Evolutionary conservation across 2,329 filamentous ascomycete species (phyloP).

Genomic region (Paecilomyces sp.): DNA sequence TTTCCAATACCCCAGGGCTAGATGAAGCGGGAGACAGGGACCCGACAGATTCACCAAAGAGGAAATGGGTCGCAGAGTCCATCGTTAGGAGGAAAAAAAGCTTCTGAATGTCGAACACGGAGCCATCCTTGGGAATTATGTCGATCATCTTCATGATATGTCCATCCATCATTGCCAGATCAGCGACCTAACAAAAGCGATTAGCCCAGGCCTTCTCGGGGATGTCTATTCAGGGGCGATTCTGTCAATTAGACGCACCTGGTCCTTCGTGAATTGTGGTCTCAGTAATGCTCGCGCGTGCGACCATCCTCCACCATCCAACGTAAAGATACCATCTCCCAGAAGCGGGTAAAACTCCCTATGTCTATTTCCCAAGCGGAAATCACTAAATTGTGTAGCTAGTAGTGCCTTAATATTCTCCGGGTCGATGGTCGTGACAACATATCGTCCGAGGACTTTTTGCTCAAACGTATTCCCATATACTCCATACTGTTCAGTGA

Average conservation of each 20-base stretch:
- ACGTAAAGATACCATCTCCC: conserved; percentile 52
- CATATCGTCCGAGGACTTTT: conserved; percentile 9
- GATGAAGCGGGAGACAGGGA: conserved; percentile 36
- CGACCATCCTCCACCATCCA: conserved; percentile 73
- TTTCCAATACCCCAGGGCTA: conserved; percentile 44
- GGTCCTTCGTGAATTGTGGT: conserved; percentile 79
- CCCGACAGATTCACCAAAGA: conserved; percentile 69
- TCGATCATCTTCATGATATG: conserved; percentile 66
- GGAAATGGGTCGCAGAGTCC: conserved; percentile 79
- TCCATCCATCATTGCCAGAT: conserved; percentile 71
- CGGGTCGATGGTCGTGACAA: conserved; percentile 27
- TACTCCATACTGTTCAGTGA: conserved; percentile 15
- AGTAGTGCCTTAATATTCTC: conserved; percentile 77
- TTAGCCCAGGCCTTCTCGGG: background rate
- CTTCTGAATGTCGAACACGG: conserved; percentile 61
- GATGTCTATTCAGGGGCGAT: background rate
- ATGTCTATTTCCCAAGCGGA: conserved; percentile 69
- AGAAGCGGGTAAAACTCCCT: conserved; percentile 50
- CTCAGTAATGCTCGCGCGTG: conserved; percentile 70
- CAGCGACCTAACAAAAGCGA: conserved; percentile 31
- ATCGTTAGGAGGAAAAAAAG: conserved; percentile 76
- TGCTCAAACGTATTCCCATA: conserved; percentile 20
- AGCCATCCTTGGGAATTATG: conserved; percentile 44
- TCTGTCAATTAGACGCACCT: conserved; percentile 47
- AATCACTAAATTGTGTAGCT: conserved; percentile 75